phyloP scores from a whole-genome alignment of 805 yeast genomes.

The Kodamaea jinghongensis region DNA sequence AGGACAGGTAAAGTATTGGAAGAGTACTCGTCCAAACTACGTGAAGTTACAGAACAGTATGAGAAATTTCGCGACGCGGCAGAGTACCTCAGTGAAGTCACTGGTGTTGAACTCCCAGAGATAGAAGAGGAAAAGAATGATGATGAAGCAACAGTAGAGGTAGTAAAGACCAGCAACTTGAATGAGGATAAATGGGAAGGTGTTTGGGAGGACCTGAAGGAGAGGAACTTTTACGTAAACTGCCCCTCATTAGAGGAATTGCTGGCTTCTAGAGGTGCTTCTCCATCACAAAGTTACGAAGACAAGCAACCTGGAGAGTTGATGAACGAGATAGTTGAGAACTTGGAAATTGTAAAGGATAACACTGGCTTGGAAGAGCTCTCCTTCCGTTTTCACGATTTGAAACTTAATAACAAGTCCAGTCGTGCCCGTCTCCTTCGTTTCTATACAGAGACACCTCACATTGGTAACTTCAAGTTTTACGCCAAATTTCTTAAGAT shows the following conservation, averaged over 20 bases:
- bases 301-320: slow-evolving; percentile 29
- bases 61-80: slow-evolving; percentile 46
- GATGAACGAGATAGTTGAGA: slow-evolving; percentile 42
- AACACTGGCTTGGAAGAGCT: slow-evolving; percentile 48
- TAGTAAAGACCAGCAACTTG: slow-evolving; percentile 19
- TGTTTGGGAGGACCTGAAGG: slow-evolving; percentile 66
- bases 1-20: slow-evolving; percentile 62
- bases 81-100: slow-evolving; percentile 40
- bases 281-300: neutral
- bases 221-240: slow-evolving; percentile 60
- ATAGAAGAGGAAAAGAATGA: slow-evolving; percentile 5
- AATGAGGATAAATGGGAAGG: slow-evolving; percentile 26
- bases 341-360: slow-evolving; percentile 39
- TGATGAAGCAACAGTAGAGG: slow-evolving; percentile 18
- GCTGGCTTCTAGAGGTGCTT: slow-evolving; percentile 10
- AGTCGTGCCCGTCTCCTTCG: slow-evolving; percentile 59
- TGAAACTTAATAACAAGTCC: slow-evolving; percentile 67
- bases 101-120: slow-evolving; percentile 25
- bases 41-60: slow-evolving; percentile 30
- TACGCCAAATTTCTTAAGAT: slow-evolving; percentile 71
- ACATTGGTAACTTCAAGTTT: slow-evolving; percentile 44
- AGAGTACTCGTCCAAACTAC: slow-evolving; percentile 36
- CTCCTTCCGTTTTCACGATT: slow-evolving; percentile 42
- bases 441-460: slow-evolving; percentile 50
- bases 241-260: slow-evolving; percentile 44